Evolutionary conservation across 768 basidiomycete species (phyloP), one percentile per base, ranked within the genome.

Genomic region (Termitomyces eurrhizus): DNA sequence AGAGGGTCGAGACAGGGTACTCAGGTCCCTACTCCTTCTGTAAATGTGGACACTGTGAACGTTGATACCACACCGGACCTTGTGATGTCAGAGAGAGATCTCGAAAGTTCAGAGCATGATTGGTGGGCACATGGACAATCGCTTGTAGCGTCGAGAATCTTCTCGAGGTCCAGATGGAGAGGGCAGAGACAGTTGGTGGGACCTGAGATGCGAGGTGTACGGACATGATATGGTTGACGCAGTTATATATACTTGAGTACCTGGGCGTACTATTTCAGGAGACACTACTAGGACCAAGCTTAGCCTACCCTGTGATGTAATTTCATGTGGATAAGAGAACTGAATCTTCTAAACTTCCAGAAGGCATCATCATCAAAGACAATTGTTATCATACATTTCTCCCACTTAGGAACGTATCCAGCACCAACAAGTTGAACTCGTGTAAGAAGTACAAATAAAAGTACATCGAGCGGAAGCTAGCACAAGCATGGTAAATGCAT

Each of bases 401-500:
- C 26, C 9, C 18, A 18, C 41, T 42, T 42, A 4, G 18, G 18
- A 21, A 18, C 6, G 6, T 42, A 16, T 18, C 18, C 41, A 21
- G 21, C 21, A 21, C 21, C 21, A 21, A 21, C 21, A 21, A 21
- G 21, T 21, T 21, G 1, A 21, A 21, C 16, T 16, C 14, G 6
- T 41, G 39, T 41, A 1, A 41, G 44, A 45, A 11, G 44, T 24
- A 3, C 44, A 24, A 21, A 45, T 42, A 2, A 42, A n/a, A 42
- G 18, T n/a, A n/a, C 26, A 18, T 18, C n/a, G 21, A 24, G 16
- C 8, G 2, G 14, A 1, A 26, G n/a, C 33, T 51, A 80, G 59
- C 79, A 81, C 58, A 80, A 64, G 57, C 78, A 80, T 9, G 78
- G 78, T 44, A 80, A 63, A 65, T 81, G 79, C 57, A 80, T 70